A percentile compares a stretch with the other conserved stretches of the same genome.
These are phyloP conservation scores for Solanum bulbocastanum DNA, from an alignment of 257 asterid genomes.

Conservation along the genomic window DNA sequence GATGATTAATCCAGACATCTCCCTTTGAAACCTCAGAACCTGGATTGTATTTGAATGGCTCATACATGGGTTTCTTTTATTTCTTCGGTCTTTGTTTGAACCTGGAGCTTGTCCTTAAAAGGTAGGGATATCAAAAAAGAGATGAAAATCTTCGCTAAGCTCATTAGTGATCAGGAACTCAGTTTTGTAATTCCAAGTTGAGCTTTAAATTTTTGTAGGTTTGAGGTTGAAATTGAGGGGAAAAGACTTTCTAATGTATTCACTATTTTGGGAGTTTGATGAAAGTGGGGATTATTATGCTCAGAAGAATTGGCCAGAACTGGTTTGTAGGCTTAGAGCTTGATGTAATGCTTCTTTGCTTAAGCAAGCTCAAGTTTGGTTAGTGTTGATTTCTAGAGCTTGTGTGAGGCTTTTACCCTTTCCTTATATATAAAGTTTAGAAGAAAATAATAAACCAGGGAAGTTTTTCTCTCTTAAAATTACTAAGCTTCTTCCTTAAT, in stretches of 20 bases:
- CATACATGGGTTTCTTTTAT: neutral
- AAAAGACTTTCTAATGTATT: neutral
- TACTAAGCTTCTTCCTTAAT: neutral
- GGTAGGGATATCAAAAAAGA: neutral
- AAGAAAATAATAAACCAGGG: neutral
- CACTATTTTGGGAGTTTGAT: neutral
- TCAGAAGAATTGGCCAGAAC: neutral
- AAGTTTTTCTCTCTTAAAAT: neutral
- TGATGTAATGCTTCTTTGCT: neutral
- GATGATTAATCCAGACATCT: neutral
- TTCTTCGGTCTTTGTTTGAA: neutral
- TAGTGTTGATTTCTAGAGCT: neutral
- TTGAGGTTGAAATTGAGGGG: neutral
- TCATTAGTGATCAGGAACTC: neutral
- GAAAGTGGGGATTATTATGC: neutral
- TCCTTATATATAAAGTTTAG: neutral
- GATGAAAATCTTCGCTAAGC: neutral
- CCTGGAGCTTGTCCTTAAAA: neutral
- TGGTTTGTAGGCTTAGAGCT: neutral
- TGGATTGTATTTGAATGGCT: neutral
- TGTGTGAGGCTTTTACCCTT: neutral
- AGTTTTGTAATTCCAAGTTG: neutral
- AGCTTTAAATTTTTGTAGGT: neutral
- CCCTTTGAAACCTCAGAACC: neutral
- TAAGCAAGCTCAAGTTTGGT: neutral